Conservation (phyloP, 352 stramenopile species). For the Phytophthora sansomeana region DNA sequence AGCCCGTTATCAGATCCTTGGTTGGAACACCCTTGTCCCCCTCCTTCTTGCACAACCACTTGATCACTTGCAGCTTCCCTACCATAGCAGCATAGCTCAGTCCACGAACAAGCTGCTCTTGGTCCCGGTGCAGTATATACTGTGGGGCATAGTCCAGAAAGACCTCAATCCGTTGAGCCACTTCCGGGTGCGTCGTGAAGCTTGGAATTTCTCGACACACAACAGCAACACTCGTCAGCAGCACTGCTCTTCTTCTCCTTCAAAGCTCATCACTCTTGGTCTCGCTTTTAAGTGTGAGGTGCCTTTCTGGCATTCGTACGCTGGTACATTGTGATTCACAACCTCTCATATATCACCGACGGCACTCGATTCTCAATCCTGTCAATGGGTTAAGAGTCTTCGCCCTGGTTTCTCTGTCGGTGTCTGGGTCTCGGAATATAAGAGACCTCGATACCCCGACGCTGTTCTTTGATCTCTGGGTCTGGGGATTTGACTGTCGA, state of each 20-base stretch:
- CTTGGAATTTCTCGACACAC: neutral
- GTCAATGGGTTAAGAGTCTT: too few species aligned
- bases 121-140: neutral
- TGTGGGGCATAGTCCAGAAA: constrained; percentile 7
- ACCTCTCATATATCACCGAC: too few species aligned
- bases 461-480: too few species aligned
- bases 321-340: too few species aligned
- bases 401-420: too few species aligned
- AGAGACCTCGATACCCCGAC: too few species aligned
- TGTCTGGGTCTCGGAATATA: too few species aligned
- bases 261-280: neutral
- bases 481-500: too few species aligned
- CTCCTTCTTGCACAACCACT: constrained; percentile 5
- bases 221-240: constrained; percentile 5
- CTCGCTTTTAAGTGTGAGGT: neutral
- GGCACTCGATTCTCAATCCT: too few species aligned
- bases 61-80: constrained; percentile 12
- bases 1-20: neutral
- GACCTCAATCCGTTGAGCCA: neutral
- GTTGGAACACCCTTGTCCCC: neutral
- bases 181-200: neutral
- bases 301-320: neutral
- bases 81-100: neutral
- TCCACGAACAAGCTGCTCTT: neutral
- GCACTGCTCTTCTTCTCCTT: neutral